Base-by-base conservation (phyloP, 345 rosid species). In the Combretum micranthum region DNA sequence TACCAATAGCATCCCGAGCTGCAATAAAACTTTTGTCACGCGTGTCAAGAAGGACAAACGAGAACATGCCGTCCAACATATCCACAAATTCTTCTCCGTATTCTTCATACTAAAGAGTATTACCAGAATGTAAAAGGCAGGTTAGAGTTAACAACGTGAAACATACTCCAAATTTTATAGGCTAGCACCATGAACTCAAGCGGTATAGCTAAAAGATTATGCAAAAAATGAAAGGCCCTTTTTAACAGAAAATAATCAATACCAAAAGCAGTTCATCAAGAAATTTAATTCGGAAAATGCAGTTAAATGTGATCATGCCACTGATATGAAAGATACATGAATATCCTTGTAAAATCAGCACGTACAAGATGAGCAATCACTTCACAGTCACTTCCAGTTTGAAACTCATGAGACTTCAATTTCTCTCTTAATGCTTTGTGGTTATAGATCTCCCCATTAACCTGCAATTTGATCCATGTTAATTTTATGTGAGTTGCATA, bases 401-500 rank as follows among this genome's bases (percentile, higher is more conserved):
- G 76, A 66, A 93, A 90, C 73, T 78, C 80, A 70, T 93, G 99
- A 63, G 79, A 71, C 43, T 64, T 65, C 74, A 93, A 52, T 26
- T 66, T 69, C 58, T 70, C 73, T 72, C 95, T 87, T 55, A 90
- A 74, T 42, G 74, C 74, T 68, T 80, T 93, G 69, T 93, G 97
- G 71, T 93, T 93, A 81, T 90, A 93, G 73, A 90, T 93, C 77
- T 90, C 97, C 64, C 99, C 99, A 61, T 93, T 93, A 44, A 93
- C 96, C 98, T 85, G 53, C 42, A 57, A 19, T 12, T 47, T 20
- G 13, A 7, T 20, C 58, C 23, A 45, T 21, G 14, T 26, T 52
- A 47, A 25, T 26, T 15, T 20, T 23, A 22, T 46, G 13, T 12
- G 0, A 37, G 7, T 0, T 32, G 15, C 23, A 6, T 13, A 54